Base-by-base conservation (phyloP, 352 stramenopile genomes). In the Globisporangium radiosum region DNA sequence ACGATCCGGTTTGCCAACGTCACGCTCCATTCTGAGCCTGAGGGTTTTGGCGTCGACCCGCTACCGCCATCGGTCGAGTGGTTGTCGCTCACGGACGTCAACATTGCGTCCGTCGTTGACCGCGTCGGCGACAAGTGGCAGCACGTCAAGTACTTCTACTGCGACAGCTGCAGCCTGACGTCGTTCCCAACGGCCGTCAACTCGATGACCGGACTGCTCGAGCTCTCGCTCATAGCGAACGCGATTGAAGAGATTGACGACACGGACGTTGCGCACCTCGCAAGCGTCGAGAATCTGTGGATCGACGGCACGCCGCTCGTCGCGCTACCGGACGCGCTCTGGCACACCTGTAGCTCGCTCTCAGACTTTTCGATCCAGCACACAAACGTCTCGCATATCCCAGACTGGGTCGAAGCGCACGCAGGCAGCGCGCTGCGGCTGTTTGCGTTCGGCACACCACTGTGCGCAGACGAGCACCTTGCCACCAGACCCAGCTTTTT, bases 71-170 rank as follows among this genome's bases (percentile, higher is more conserved):
- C 54, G 25, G 25, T 48, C 25, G 54, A 59, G 54, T 58, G 53
- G 40, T 19, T 58, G 11, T 25, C 39, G 2, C 47, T 55, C 25
- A 7, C 17, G 19, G 36, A 56, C 37, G 51, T 56, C 51, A 8
- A 56, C 38, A 56, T 56, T 25, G 33, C 36, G 15, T 14, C 7
- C n/a, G 25, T 37, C 11, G 4, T 52, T 17, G 43, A 52, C 33
- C 33, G 19, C 7, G n/a, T 59, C 43, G 54, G 19, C 8, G 33
- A 17, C 33, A 44, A 60, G 33, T 60, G 44, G 38, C 14, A 51
- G 5, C 52, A 60, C 9, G 15, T 52, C 59, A 54, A 53, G 47
- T 63, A 51, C 40, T 53, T 63, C 8, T 59, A 59, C 44, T 59
- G 43, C 25, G 43, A 51, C 15, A 8, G 11, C 2, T 59, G 54